Percentiles rank a stretch among this genome's conserved stretches.
Conservation (phyloP, 768 basidiomycete species). For the Chiua virens region DNA sequence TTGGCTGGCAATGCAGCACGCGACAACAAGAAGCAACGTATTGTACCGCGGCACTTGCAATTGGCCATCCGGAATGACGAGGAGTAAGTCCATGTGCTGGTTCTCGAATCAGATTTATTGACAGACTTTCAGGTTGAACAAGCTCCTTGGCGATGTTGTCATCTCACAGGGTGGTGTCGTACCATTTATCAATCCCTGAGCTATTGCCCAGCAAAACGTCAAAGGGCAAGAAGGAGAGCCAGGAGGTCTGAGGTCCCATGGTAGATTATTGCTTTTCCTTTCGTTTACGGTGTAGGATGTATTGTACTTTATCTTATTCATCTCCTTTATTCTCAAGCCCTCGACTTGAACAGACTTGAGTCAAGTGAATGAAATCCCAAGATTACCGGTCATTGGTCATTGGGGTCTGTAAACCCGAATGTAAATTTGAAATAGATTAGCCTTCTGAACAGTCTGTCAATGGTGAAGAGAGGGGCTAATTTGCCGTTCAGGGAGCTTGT, state of each 20-base stretch:
- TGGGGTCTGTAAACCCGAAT: too few species aligned
- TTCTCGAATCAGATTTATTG: background rate
- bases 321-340: constrained; percentile 9
- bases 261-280: constrained; percentile 16
- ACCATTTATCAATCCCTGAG: constrained; percentile 50
- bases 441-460: too few species aligned
- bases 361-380: too few species aligned
- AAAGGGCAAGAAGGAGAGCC: constrained; percentile 53
- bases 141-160: constrained; percentile 46
- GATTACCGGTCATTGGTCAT: too few species aligned
- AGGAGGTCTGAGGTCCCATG: constrained; percentile 39
- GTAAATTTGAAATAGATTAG: too few species aligned
- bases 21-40: constrained; percentile 60
- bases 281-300: constrained; percentile 24
- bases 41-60: constrained; percentile 64
- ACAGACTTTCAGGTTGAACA: constrained; percentile 32
- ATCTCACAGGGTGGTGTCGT: constrained; percentile 66
- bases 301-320: constrained; percentile 34
- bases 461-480: too few species aligned
- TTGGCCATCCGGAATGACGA: constrained; percentile 66
- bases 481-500: too few species aligned
- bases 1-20: constrained; percentile 57
- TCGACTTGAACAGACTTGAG: too few species aligned
- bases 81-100: constrained; percentile 30
- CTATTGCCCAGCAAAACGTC: constrained; percentile 53